Conservation (phyloP, 2,329 filamentous ascomycete species). For the Epichloe glyceriae region DNA sequence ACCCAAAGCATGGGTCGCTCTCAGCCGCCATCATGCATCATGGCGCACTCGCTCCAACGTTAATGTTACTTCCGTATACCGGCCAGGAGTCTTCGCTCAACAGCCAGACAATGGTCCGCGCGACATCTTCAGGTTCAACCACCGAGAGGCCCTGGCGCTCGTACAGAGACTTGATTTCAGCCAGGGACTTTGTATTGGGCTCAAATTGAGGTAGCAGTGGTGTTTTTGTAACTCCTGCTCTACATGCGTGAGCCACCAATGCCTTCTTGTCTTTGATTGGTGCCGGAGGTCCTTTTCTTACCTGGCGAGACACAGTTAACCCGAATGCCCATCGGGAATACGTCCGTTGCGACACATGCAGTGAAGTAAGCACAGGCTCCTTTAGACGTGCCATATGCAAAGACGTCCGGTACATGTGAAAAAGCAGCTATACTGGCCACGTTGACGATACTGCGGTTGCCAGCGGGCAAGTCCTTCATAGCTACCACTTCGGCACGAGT, state of each 20-base stretch:
- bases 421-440: conserved; percentile 2
- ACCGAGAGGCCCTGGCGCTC: neutral
- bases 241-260: too few relatives aligned
- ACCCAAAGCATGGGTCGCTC: too few relatives aligned
- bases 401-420: conserved; percentile 2
- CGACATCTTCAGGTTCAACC: neutral
- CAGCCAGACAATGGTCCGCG: conserved; percentile 1
- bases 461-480: neutral
- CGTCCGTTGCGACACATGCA: conserved; percentile 1
- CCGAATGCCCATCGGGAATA: neutral
- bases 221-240: neutral
- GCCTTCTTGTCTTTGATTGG: too few relatives aligned
- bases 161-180: neutral
- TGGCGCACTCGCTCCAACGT: neutral
- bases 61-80: conserved; percentile 2
- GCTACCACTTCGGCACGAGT: neutral
- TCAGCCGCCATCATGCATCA: neutral
- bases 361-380: conserved; percentile 1
- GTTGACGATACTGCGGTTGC: conserved; percentile 2
- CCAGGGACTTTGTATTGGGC: neutral
- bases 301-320: conserved; percentile 1
- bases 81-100: neutral
- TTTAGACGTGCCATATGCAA: conserved; percentile 1
- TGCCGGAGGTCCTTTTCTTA: neutral
- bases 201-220: neutral